These are phyloP conservation scores for Chrysochromulina tobinii DNA, from an alignment of 78 protist species.

Conservation along the genomic window DNA sequence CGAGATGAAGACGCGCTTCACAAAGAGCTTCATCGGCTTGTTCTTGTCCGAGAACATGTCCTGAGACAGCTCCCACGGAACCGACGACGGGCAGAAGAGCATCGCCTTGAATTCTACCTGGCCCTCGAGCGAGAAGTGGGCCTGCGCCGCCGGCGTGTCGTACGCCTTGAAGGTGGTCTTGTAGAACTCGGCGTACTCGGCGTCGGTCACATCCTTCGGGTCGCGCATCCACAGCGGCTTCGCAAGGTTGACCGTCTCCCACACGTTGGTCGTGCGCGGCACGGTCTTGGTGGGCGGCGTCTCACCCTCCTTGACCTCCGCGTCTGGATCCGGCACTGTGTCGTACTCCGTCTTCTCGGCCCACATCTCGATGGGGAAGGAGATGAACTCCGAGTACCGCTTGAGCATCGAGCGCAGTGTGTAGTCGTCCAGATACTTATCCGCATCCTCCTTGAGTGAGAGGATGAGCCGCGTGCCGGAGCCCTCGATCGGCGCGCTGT, in stretches of 20 bases:
- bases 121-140: conserved; percentile 90
- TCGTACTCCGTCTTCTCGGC: conserved; percentile 50
- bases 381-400: conserved; percentile 88
- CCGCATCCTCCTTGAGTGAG: conserved; percentile 67
- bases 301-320: conserved; percentile 69
- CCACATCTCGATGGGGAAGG: conserved; percentile 93
- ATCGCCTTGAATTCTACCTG: conserved; percentile 81
- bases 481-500: conserved; percentile 68
- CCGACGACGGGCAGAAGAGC: conserved; percentile 88
- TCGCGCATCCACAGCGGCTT: conserved; percentile 94
- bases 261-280: conserved; percentile 29
- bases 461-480: conserved; percentile 83
- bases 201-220: conserved; percentile 52
- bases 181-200: conserved; percentile 78
- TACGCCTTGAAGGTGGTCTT: conserved; percentile 66
- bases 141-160: conserved; percentile 67
- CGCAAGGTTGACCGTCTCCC: conserved; percentile 78
- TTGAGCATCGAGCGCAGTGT: conserved; percentile 65
- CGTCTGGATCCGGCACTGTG: conserved; percentile 74
- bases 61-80: conserved; percentile 55
- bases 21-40: conserved; percentile 85
- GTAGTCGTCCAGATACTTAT: conserved; percentile 76
- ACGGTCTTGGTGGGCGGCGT: conserved; percentile 57
- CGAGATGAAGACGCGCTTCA: conserved; percentile 85
- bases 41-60: conserved; percentile 54